Evolutionary conservation across 495 filamentous ascomycete species (phyloP).

Genomic region (Hypoxylon perforatum): DNA sequence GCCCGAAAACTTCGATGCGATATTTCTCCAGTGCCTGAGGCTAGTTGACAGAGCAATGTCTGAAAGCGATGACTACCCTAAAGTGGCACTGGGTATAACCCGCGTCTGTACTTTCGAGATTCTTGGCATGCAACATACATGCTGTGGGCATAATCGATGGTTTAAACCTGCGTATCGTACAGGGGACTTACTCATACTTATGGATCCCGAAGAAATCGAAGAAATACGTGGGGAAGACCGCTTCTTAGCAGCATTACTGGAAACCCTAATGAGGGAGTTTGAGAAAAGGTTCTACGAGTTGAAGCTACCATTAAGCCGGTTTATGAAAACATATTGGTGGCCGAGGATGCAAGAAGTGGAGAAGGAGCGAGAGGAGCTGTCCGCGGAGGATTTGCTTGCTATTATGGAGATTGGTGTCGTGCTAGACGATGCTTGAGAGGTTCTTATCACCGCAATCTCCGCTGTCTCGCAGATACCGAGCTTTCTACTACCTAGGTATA

Average conservation of each 20-base stretch:
- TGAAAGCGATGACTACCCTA: not conserved
- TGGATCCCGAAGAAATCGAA: constrained; percentile 18
- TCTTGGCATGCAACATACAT: constrained; percentile 27
- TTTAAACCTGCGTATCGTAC: not conserved
- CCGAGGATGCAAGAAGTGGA: constrained; percentile 15
- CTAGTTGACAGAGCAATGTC: not conserved
- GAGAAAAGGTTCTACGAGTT: constrained; percentile 5
- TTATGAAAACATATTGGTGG: constrained; percentile 10
- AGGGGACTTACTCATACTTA: not conserved
- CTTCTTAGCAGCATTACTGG: constrained; percentile 9
- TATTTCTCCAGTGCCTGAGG: no score
- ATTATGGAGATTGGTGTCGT: constrained; percentile 25
- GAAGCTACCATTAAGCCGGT: not conserved
- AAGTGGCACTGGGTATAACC: not conserved
- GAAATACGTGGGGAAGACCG: constrained; percentile 30
- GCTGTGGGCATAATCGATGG: not conserved
- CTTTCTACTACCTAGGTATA: no score
- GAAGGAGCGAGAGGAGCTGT: constrained; percentile 4
- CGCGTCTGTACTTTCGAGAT: constrained; percentile 7
- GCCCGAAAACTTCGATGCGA: no score
- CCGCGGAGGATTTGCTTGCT: not conserved
- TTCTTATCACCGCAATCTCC: not conserved
- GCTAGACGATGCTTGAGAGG: constrained; percentile 6
- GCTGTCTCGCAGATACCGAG: no score
- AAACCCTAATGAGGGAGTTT: constrained; percentile 22